Conservation (phyloP, 768 basidiomycete species). For the Pholiota molesta region DNA sequence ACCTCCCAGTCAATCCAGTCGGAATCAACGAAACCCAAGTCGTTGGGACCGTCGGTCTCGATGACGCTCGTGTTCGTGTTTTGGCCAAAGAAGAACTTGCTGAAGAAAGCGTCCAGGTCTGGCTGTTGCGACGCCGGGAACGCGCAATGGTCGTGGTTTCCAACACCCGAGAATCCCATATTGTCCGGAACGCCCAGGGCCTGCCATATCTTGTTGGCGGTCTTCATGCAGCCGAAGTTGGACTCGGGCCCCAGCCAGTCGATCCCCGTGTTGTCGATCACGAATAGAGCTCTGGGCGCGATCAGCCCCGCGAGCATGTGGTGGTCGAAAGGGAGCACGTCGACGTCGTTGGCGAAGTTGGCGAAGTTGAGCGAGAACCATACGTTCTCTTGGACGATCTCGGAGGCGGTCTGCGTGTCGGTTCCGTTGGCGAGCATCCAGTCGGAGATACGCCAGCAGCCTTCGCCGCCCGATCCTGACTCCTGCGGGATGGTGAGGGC, state of each 20-base stretch:
- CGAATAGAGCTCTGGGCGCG: conserved; percentile 52
- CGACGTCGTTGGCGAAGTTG: conserved; percentile 44
- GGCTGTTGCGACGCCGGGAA: conserved; percentile 48
- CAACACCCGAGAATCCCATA: conserved; percentile 54
- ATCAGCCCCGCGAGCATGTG: conserved; percentile 54
- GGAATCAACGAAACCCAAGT: conserved; percentile 35
- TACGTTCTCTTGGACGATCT: conserved; percentile 57
- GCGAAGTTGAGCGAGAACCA: conserved; percentile 56
- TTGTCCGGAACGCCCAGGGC: conserved; percentile 45
- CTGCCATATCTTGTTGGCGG: conserved; percentile 48
- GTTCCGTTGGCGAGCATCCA: conserved; percentile 41
- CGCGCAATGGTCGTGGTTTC: conserved; percentile 51
- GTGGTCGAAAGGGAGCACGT: conserved; percentile 54
- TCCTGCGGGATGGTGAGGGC: conserved; percentile 60
- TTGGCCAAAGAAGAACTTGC: conserved; percentile 51
- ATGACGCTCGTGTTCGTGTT: conserved; percentile 45
- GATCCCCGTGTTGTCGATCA: conserved; percentile 54
- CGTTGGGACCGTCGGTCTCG: conserved; percentile 40
- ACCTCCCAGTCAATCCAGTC: conserved; percentile 51
- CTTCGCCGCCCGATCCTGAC: conserved; percentile 57
- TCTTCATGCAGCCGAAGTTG: conserved; percentile 49
- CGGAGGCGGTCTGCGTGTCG: conserved; percentile 49
- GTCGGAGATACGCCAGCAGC: conserved; percentile 57
- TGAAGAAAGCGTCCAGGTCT: conserved; percentile 50
- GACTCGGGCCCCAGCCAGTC: conserved; percentile 55